Base-by-base conservation (phyloP, 2,329 filamentous ascomycete genomes). In the Colletotrichum gloeosporioides region DNA sequence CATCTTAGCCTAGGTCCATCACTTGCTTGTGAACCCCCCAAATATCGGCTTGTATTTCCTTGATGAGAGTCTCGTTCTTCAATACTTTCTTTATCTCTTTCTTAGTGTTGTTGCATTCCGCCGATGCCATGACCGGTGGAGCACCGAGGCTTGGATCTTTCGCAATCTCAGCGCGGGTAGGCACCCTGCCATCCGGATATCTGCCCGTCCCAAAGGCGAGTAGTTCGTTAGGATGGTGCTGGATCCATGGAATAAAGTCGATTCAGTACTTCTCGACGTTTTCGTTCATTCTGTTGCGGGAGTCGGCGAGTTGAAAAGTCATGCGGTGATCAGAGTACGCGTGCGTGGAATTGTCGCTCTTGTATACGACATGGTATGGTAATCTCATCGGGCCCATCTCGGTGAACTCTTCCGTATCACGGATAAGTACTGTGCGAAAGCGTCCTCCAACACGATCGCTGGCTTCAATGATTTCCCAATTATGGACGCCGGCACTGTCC, bases 161-260 rank as follows among this genome's bases (percentile, higher is more conserved):
- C 1, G 82, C 79, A 3, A 90, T 85, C 77, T 92, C 86, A 3
- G 87, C 85, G 1, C 84, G 78, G 4, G 89, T 90, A 0, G 90
- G 91, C 1, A 91, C 87, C 5, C 87, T 83, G 4, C 91, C 91
- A 66, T 89, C 86, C 3, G 88, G 85, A 16, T 90, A 82, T 66
- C 88, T 87, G 67, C 86, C 83, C 7, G 88, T 86, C 75, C 86
- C 80, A 32, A 88, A 81, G 79, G 90, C 86, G 15, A 87, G 81
- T 29, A 92, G 89, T 0, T 88, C 86, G 76, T 94, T 94, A 4
- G 84, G 80, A 69, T 81, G 86, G 80, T 93, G 90, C 57, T 76
- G 73, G 39, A 90, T 89, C 91, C 90, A 93, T 4, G 89, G 88
- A 78, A 93, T 93, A 80, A 93, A 93, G 69, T 92, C 89, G 66